These are phyloP conservation scores for Wickerhamomyces ciferrii DNA, from an alignment of 805 yeast species.

Conservation along the genomic window DNA sequence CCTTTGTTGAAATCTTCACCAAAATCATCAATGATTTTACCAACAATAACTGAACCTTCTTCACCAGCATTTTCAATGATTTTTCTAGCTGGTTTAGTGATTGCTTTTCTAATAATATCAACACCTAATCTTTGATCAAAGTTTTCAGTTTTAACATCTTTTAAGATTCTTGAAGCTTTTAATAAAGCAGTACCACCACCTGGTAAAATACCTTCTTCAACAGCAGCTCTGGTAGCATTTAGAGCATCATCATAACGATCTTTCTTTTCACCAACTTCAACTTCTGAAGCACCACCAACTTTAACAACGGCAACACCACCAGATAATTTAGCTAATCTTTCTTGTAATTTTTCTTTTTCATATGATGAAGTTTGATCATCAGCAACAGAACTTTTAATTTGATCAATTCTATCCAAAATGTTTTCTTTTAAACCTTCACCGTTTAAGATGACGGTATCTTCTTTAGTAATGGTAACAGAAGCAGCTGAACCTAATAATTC, in stretches of 20 bases:
- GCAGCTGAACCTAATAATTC: constrained; percentile 91
- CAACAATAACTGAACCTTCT: constrained; percentile 93
- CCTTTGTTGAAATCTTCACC: constrained; percentile 81
- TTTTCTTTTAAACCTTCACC: constrained; percentile 86
- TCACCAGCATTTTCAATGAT: constrained; percentile 96
- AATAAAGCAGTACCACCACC: constrained; percentile 99
- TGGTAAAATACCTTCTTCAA: constrained; percentile 96
- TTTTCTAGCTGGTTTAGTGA: constrained; percentile 91
- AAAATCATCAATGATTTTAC: constrained; percentile 55
- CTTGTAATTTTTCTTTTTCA: constrained; percentile 95
- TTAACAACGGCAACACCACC: constrained; percentile 98
- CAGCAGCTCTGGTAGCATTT: constrained; percentile 98
- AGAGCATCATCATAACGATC: constrained; percentile 98
- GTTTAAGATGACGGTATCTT: constrained; percentile 89
- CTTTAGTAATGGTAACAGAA: constrained; percentile 88
- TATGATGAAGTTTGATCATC: constrained; percentile 73
- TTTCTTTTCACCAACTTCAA: constrained; percentile 99
- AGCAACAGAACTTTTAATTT: constrained; percentile 77
- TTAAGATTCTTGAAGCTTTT: constrained; percentile 81
- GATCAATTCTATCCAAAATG: constrained; percentile 86
- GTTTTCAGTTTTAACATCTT: constrained; percentile 67
- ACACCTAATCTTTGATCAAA: constrained; percentile 97
- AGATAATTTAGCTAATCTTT: constrained; percentile 92
- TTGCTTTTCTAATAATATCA: constrained; percentile 86
- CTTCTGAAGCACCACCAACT: constrained; percentile 96